Evolutionary conservation across 148 eudicot genomes (phyloP), one percentile per base, ranked within the genome.

Genomic region (Dianthus caryophyllus): DNA sequence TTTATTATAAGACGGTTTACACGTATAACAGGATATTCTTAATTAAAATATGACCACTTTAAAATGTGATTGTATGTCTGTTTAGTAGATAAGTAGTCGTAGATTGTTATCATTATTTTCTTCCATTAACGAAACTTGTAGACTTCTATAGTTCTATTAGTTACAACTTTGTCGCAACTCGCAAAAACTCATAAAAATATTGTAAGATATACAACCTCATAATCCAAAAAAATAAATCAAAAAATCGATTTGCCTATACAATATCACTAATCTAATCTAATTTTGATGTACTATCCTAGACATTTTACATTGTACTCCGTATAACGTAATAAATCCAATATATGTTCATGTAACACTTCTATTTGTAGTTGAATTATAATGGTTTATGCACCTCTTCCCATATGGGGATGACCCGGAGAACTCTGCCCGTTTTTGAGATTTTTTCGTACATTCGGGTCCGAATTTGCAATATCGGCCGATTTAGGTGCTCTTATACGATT

Each of bases 321-420:
- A 58, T 31, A 20, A 30, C 31, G 18, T 17, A 16, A 29, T 31
- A 16, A 58, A 30, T 15, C 22, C 22, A 25, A 16, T 63, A 63
- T 62, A 39, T 44, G 51, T 43, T 63, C 33, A 24, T 15, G 20
- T 16, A 44, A 26, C 17, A 61, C 6, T 41, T 41, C 8, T 38
- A n/a, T 13, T 0, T 9, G 11, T 15, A 41, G 29, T 24, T 7
- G 33, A 24, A 2, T 43, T n/a, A n/a, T n/a, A n/a, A n/a, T 69
- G 41, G 49, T 50, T 64, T 77, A 80, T n/a, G 84, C 81, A 70
- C 81, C 84, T 33, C 84, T 77, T 16, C 65, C 81, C 79, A 76
- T 76, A 25, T 52, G 73, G 47, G 69, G 73, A 36, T 78, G 77
- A 39, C 71, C 64, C 1, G 86, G 83, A 12, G 88, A 78, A 51